A percentile compares a stretch with the other conserved stretches of the same genome.
Evolutionary conservation across 2,329 filamentous ascomycete species (phyloP).

Genomic region (Talaromyces albobiverticillius): DNA sequence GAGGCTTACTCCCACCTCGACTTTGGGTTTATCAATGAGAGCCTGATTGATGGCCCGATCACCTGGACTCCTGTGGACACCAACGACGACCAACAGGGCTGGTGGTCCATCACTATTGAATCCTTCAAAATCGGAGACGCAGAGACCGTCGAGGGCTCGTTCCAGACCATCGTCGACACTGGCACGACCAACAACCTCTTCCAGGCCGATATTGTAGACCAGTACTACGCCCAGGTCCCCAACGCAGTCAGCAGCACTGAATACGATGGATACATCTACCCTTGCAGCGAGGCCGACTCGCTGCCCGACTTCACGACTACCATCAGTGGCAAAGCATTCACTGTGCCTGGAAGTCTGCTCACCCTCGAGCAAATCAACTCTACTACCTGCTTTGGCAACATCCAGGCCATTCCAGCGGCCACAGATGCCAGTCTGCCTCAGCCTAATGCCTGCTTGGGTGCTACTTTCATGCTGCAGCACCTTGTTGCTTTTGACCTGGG

Average conservation of each 20-base stretch:
- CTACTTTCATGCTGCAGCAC: constrained; percentile 11
- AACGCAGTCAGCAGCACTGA: constrained; percentile 45
- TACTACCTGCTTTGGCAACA: constrained; percentile 11
- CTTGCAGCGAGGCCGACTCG: constrained; percentile 50
- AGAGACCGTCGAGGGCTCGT: constrained; percentile 31
- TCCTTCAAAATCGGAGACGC: constrained; percentile 54
- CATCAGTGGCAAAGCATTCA: constrained; percentile 50
- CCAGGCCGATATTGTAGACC: constrained; percentile 52
- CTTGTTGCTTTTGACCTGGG: constrained; percentile 8
- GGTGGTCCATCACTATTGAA: constrained; percentile 65
- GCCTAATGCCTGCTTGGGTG: constrained; percentile 8
- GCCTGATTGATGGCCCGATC: constrained; percentile 61
- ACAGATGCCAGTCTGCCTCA: constrained; percentile 1
- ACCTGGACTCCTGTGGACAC: constrained; percentile 31
- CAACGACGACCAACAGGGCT: constrained; percentile 58
- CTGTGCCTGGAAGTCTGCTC: constrained; percentile 27
- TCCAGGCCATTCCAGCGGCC: constrained; percentile 5
- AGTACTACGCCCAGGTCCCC: constrained; percentile 59
- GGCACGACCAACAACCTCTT: constrained; percentile 66
- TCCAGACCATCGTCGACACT: constrained; percentile 61
- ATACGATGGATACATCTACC: constrained; percentile 54
- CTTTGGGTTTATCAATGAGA: constrained; percentile 66
- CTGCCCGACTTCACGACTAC: constrained; percentile 54
- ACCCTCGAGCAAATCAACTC: background rate
- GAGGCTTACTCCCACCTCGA: constrained; percentile 61